Evolutionary conservation across 345 rosid genomes (phyloP), one percentile per base, ranked within the genome.

Genomic region (Linum lewisii): DNA sequence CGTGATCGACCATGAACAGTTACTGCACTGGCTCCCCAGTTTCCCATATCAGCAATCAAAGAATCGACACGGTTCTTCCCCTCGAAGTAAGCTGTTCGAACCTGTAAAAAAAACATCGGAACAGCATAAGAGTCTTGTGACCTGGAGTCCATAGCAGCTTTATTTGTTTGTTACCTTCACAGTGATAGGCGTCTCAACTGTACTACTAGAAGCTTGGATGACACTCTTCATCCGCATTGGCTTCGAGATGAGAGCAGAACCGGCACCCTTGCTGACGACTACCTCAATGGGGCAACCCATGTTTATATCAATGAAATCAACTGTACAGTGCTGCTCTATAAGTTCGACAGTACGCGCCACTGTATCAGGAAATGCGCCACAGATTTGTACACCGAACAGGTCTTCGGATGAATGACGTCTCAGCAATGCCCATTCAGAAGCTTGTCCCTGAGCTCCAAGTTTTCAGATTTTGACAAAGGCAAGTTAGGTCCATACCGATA

Each of bases 401-500:
- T 85, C 95, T 74, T 93, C 99, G 1, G 85, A 87, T 21, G 84
- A 71, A 82, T 93, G 97, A 11, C 91, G 81, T 66, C 97, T 85
- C 65, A 89, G 78, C 74, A 93, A 68, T 63, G 94, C 99, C 99
- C 97, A 93, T 65, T 93, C 99, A n/a, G 99, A 86, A 78, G 95
- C 97, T 79, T 85, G 95, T 50, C 97, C 99, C 97, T 89, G 59
- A 29, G 63, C 54, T 53, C 32, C 5, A 57, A 52, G 34, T 42
- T 19, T 58, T 54, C 24, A 7, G 9, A 10, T 60, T 9, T 54
- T 16, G 15, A 54, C 18, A 14, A 54, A 6, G 25, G 21, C 14
- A 11, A 54, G 24, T 20, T 54, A 1, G 25, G 25, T 24, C 26
- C 11, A 54, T 54, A 14, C 11, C 15, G 10, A 51, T 18, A 22